These are phyloP conservation scores for Venturia carpophila DNA, from an alignment of 2,329 filamentous ascomycete genomes.

Conservation along the genomic window DNA sequence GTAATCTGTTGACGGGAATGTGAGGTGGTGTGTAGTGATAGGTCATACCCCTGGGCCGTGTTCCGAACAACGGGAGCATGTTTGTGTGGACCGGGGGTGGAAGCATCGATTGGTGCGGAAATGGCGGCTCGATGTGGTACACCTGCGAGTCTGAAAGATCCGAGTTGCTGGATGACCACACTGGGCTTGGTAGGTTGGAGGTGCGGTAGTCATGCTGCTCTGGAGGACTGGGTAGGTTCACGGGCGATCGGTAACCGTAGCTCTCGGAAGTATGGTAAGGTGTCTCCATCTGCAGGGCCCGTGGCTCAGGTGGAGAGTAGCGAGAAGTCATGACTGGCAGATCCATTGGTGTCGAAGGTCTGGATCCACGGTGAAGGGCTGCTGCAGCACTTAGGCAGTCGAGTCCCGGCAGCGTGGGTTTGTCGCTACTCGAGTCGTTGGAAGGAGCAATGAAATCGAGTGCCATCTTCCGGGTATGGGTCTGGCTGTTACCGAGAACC, in stretches of 20 bases:
- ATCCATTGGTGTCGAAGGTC: conserved; percentile 4
- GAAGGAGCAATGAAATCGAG: conserved; percentile 18
- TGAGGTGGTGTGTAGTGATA: background rate
- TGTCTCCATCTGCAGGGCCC: background rate
- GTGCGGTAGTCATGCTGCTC: conserved; percentile 1
- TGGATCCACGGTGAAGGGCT: conserved; percentile 10
- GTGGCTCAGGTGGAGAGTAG: background rate
- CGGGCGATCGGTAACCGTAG: background rate
- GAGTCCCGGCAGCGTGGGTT: conserved; percentile 7
- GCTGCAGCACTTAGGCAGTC: conserved; percentile 14
- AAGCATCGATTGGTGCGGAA: conserved; percentile 1
- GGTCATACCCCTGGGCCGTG: background rate
- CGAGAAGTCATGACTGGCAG: background rate
- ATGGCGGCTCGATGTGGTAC: background rate
- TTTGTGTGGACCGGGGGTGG: background rate
- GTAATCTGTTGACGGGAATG: conserved; percentile 1
- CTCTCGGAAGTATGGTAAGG: background rate
- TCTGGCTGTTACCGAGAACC: background rate
- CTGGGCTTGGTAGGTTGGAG: conserved; percentile 5
- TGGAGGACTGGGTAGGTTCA: background rate
- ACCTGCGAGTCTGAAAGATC: conserved; percentile 5
- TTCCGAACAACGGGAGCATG: background rate
- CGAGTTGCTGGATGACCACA: conserved; percentile 1
- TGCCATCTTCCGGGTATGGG: conserved; percentile 15
- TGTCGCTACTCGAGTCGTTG: conserved; percentile 7